Base-by-base conservation (phyloP, 208 protist species). In the Trypanosoma lewisi region DNA sequence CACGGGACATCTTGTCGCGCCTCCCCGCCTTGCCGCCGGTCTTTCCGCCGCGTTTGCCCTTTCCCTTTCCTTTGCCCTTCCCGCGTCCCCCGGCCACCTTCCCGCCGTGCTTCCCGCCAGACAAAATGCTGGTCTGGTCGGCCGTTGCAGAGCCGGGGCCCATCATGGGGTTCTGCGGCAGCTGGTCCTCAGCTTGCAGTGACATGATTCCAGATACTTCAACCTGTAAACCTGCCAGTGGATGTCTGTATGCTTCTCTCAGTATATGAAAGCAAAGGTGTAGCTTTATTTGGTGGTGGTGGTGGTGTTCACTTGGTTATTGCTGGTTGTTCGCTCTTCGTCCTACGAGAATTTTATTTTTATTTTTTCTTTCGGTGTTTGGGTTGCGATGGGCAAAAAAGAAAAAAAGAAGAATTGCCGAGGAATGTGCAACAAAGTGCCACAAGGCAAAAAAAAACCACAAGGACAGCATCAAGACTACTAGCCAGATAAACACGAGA, bases 31-130 rank as follows among this genome's bases (percentile, higher is more conserved):
- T 95, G 30, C 87, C 89, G 50, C 88, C 88, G 1, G 85, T 92
- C 80, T 95, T 96, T 6, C 89, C 89, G n/a, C 87, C 87, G 33
- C 81, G 77, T 71, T 86, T 87, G 25, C 84, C 80, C 62, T 91
- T 91, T 12, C 87, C 87, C 71, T 96, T 96, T 39, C 91, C 91
- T 65, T 96, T 96, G 27, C 91, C 89, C 41, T 83, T 82, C 2
- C 75, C 75, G 25, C 64, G 66, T 11, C 64, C 82, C 25, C 67
- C 82, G 5, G 30, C 52, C 17, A 73, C 85, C 75, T 93, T 93
- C 25, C 89, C 89, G 42, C 85, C 85, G 42, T 88, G 81, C 73
- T 92, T 92, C 37, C 89, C 89, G 48, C 89, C 89, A 4, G 89
- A 94, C n/a, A 92, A 67, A 45, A 93, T 67, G 51, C 84, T 93